A percentile compares a stretch with the other conserved stretches of the same genome.
Evolutionary conservation across 495 filamentous ascomycete genomes (phyloP).

Genomic region (Neurospora cerealis): DNA sequence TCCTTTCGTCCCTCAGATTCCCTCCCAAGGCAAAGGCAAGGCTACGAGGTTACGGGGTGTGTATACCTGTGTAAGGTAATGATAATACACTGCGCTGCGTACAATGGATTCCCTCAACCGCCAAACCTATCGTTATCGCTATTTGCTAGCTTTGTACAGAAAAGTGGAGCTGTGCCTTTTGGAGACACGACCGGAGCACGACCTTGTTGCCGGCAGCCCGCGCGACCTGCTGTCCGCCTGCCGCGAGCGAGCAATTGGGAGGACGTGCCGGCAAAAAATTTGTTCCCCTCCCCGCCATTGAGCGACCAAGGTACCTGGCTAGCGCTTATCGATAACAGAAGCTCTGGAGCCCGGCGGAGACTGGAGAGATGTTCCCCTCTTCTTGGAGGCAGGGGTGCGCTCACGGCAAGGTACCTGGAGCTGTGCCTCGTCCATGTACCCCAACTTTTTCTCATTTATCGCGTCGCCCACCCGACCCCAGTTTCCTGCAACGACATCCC

Average conservation of each 20-base stretch:
- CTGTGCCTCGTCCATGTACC: not conserved
- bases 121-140: not conserved
- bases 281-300: not conserved
- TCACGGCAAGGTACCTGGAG: not conserved
- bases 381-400: not conserved
- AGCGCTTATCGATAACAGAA: not conserved
- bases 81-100: not conserved
- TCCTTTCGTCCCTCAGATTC: not conserved
- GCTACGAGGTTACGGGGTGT: not conserved
- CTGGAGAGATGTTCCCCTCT: not conserved
- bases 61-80: not conserved
- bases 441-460: not conserved
- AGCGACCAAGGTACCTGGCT: not conserved
- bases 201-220: not conserved
- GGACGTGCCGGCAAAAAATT: not conserved
- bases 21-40: not conserved
- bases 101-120: not conserved
- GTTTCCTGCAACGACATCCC: not conserved
- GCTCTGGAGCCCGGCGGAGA: not conserved
- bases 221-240: not conserved
- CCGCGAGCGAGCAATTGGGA: not conserved
- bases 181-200: not conserved
- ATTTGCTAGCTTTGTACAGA: not conserved
- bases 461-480: not conserved
- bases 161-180: not conserved